Evolutionary conservation across 352 stramenopile genomes (phyloP).

Genomic region (Thalassiosira livingstoniorum): DNA sequence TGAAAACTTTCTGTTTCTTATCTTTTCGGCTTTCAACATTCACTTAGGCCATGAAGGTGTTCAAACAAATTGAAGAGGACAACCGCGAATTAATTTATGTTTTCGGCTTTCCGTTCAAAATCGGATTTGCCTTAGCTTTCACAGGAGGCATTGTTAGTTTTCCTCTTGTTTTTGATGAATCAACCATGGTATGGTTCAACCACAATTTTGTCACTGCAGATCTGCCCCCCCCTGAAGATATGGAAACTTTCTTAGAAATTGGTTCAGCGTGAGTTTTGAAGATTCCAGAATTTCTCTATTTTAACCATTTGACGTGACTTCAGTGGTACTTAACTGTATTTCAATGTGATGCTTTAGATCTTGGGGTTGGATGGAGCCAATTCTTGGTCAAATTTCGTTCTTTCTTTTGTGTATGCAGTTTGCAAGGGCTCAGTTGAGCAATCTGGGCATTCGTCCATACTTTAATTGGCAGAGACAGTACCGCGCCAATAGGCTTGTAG

Average conservation of each 20-base stretch:
- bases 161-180: slow-evolving; percentile 74
- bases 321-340: background rate
- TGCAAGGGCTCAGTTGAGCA: slow-evolving; percentile 73
- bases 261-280: slow-evolving; percentile 68
- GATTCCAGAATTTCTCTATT: slow-evolving; percentile 70
- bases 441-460: slow-evolving; percentile 80
- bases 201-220: slow-evolving; percentile 76
- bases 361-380: slow-evolving; percentile 50
- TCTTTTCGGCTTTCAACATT: background rate
- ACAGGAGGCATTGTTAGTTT: slow-evolving; percentile 54
- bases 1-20: background rate
- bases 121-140: slow-evolving; percentile 61
- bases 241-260: slow-evolving; percentile 78
- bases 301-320: slow-evolving; percentile 55
- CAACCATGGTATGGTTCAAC: slow-evolving; percentile 78
- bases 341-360: slow-evolving; percentile 7
- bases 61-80: slow-evolving; percentile 58
- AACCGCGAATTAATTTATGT: slow-evolving; percentile 62
- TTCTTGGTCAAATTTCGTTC: slow-evolving; percentile 56
- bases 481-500: slow-evolving; percentile 47
- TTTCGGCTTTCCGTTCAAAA: slow-evolving; percentile 63
- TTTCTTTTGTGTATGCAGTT: slow-evolving; percentile 70
- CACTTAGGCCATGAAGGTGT: slow-evolving; percentile 47
- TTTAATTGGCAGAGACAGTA: slow-evolving; percentile 62
- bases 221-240: slow-evolving; percentile 70